Evolutionary conservation across 345 rosid species (phyloP).

Genomic region (Capsella bursapastoris): DNA sequence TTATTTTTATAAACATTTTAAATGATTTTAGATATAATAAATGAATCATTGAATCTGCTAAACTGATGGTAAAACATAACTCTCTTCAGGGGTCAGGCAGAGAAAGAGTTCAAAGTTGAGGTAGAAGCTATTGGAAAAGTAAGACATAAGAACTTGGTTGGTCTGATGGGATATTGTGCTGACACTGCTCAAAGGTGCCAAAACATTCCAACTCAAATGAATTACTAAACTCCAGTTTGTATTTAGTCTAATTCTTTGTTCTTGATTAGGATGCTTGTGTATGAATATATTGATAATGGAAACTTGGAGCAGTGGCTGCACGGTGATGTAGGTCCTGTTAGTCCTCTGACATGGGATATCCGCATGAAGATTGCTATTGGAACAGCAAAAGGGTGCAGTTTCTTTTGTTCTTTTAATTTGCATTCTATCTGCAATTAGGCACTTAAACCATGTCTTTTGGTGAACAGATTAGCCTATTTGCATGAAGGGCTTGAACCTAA

Average conservation of each 20-base stretch:
- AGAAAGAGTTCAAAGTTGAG: constrained; percentile 94
- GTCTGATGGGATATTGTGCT: constrained; percentile 89
- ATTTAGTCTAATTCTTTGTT: not conserved
- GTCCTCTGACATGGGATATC: constrained; percentile 92
- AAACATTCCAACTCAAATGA: constrained; percentile 3
- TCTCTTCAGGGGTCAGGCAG: constrained; percentile 86
- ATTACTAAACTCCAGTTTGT: not conserved
- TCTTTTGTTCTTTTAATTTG: not conserved
- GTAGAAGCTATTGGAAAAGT: constrained; percentile 98
- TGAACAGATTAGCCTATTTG: constrained; percentile 80
- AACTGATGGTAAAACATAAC: constrained; percentile 1
- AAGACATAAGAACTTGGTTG: constrained; percentile 93
- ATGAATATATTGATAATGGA: constrained; percentile 88
- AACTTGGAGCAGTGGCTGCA: constrained; percentile 98
- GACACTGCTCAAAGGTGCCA: constrained; percentile 79
- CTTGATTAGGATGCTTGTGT: constrained; percentile 83
- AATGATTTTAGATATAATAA: not conserved
- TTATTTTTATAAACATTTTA: not conserved
- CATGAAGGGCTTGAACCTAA: constrained; percentile 97
- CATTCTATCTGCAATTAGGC: not conserved
- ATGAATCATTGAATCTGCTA: constrained; percentile 13
- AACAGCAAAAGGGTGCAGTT: constrained; percentile 81
- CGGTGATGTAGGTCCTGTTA: constrained; percentile 84
- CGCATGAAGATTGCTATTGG: constrained; percentile 93
- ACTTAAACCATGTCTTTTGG: constrained; percentile 24